Percentiles rank a stretch among this genome's conserved stretches.
phyloP scores from a whole-genome alignment of 371 early-diverging fungal genomes.

The Rhizopus stolonifer region DNA sequence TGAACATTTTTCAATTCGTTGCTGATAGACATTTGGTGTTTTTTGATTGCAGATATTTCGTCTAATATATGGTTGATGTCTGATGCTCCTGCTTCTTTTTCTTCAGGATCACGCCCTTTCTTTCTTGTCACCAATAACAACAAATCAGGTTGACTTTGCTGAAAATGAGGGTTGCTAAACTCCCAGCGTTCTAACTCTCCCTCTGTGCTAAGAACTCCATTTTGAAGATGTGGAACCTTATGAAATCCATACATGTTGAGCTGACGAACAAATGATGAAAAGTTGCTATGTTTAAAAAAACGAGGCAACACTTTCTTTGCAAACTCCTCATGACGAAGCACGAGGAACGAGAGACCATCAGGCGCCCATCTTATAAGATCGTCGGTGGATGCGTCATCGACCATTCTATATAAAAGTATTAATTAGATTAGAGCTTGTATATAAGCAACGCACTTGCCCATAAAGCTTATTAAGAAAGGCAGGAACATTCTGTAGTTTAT shows the following conservation, averaged over 20 bases:
- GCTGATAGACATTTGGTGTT: constrained; percentile 87
- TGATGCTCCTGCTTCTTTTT: constrained; percentile 50
- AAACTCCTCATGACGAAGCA: constrained; percentile 75
- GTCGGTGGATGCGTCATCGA: constrained; percentile 66
- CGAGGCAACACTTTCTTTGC: constrained; percentile 82
- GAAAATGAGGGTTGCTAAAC: constrained; percentile 59
- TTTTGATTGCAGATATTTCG: constrained; percentile 86
- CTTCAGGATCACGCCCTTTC: constrained; percentile 53
- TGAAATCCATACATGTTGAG: constrained; percentile 92
- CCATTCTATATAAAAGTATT: constrained; percentile 49
- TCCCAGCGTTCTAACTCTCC: constrained; percentile 66
- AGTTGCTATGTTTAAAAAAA: constrained; percentile 93
- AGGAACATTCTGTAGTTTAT: constrained; percentile 67
- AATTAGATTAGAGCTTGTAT: not conserved
- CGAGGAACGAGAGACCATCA: constrained; percentile 73
- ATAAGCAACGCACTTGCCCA: constrained; percentile 47
- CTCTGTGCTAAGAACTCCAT: constrained; percentile 68
- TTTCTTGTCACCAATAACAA: constrained; percentile 57
- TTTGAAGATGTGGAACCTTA: constrained; percentile 80
- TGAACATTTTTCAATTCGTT: constrained; percentile 85
- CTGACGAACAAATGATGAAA: constrained; percentile 93
- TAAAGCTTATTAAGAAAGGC: constrained; percentile 90
- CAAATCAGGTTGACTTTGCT: constrained; percentile 57
- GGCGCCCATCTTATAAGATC: constrained; percentile 78
- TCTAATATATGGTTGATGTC: constrained; percentile 65